A percentile compares a stretch with the other conserved stretches of the same genome.
These are phyloP conservation scores for Plasmodium cynomolgi DNA, from an alignment of 169 alveolate species.

Conservation along the genomic window DNA sequence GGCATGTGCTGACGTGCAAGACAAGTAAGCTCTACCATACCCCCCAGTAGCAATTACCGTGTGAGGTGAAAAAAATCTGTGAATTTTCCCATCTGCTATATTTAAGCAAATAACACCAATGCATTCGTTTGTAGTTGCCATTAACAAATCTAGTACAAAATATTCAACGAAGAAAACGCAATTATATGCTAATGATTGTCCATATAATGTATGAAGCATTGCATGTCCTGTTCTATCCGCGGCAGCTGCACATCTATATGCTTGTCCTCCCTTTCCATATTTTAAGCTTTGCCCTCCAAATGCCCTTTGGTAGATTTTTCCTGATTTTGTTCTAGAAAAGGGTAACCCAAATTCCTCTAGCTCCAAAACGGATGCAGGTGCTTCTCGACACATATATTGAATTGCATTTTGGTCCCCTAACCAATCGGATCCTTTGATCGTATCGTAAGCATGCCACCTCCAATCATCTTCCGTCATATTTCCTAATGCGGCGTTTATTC, in stretches of 20 bases:
- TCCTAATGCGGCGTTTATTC: constrained; percentile 94
- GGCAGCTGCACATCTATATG: constrained; percentile 98
- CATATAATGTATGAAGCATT: constrained; percentile 97
- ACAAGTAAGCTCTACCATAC: constrained; percentile 96
- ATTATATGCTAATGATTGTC: constrained; percentile 91
- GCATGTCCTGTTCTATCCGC: constrained; percentile 99
- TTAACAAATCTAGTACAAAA: constrained; percentile 95
- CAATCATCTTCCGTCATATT: constrained; percentile 98
- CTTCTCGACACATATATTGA: constrained; percentile 97
- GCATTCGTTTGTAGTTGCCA: constrained; percentile 91
- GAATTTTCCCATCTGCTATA: constrained; percentile 97
- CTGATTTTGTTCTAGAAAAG: constrained; percentile 96
- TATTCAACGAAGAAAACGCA: constrained; percentile 97
- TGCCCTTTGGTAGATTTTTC: constrained; percentile 96
- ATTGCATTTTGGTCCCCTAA: constrained; percentile 99
- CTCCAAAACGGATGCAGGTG: constrained; percentile 96
- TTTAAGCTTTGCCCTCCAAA: constrained; percentile 97
- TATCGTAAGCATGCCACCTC: constrained; percentile 99
- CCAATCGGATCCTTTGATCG: constrained; percentile 99
- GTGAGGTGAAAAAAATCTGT: constrained; percentile 95
- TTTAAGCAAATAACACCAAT: constrained; percentile 95
- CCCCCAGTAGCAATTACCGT: constrained; percentile 99
- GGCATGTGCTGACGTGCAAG: constrained; percentile 99
- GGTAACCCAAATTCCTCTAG: constrained; percentile 97
- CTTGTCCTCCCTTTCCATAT: constrained; percentile 98